Evolutionary conservation across 768 basidiomycete genomes (phyloP).

Genomic region (Ramaria sp.): DNA sequence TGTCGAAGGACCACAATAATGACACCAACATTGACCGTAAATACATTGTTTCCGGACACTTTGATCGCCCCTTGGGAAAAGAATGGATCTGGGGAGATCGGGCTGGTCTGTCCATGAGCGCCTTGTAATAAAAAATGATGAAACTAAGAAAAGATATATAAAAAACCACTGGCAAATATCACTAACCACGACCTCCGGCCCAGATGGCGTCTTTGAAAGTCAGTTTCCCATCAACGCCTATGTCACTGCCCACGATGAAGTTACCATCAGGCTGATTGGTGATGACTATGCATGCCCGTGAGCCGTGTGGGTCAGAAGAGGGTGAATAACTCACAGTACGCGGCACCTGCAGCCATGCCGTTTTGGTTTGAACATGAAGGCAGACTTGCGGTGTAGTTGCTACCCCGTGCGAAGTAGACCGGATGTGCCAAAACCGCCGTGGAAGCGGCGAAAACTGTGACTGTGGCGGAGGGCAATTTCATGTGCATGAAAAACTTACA

Average conservation of each 20-base stretch:
- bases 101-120: slow-evolving; percentile 22
- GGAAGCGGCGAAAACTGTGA: too few relatives aligned
- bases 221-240: slow-evolving; percentile 29
- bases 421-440: too few relatives aligned
- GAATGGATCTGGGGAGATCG: slow-evolving; percentile 27
- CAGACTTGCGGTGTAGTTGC: too few relatives aligned
- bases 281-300: slow-evolving; percentile 25
- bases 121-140: slow-evolving; percentile 17
- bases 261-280: slow-evolving; percentile 39
- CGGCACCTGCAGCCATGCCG: too few relatives aligned
- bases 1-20: neutral
- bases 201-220: slow-evolving; percentile 5
- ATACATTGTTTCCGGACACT: slow-evolving; percentile 27
- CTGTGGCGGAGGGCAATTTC: too few relatives aligned
- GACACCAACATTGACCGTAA: slow-evolving; percentile 25
- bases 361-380: too few relatives aligned
- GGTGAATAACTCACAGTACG: too few relatives aligned
- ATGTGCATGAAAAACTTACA: too few relatives aligned
- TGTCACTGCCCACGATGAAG: slow-evolving; percentile 31
- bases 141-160: slow-evolving; percentile 15
- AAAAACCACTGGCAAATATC: slow-evolving; percentile 19
- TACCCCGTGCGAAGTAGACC: too few relatives aligned
- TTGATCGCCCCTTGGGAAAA: slow-evolving; percentile 34
- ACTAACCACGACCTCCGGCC: slow-evolving; percentile 3
- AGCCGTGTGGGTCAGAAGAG: too few relatives aligned